These are phyloP conservation scores for Ammopiptanthus mongolicus DNA, from an alignment of 306 rosid species.

Conservation along the genomic window DNA sequence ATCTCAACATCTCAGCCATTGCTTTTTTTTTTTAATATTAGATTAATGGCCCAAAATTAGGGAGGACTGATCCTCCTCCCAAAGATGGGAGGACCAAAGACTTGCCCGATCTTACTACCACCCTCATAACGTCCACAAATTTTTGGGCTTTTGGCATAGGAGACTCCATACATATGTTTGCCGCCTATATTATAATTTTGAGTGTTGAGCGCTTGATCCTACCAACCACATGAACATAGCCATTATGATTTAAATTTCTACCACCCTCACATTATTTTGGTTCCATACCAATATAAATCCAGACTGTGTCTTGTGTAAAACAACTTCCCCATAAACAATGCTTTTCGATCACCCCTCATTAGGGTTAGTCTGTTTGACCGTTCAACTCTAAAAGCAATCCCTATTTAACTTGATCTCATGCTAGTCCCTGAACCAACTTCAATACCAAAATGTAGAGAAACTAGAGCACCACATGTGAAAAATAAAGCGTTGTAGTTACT, in stretches of 20 bases:
- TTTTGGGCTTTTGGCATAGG: too few species aligned
- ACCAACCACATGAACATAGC: neutral
- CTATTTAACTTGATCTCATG: neutral
- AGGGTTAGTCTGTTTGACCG: neutral
- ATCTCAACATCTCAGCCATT: too few species aligned
- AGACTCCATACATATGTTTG: too few species aligned
- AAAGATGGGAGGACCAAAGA: too few species aligned
- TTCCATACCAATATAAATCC: neutral
- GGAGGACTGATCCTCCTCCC: too few species aligned
- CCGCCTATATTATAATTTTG: neutral
- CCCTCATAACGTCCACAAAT: too few species aligned
- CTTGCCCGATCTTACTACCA: too few species aligned
- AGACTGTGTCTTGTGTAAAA: neutral
- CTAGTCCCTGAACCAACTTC: neutral
- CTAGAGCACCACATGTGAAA: neutral
- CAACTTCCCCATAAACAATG: neutral
- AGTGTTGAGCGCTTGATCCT: neutral
- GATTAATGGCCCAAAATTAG: too few species aligned
- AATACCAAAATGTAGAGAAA: neutral
- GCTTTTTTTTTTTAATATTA: too few species aligned
- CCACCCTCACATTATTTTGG: neutral
- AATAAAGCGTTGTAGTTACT: neutral
- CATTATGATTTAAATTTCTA: neutral
- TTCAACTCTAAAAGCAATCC: neutral
- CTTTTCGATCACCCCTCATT: neutral